phyloP scores from a whole-genome alignment of 2,329 filamentous ascomycete genomes.

The Colletotrichum orchidophilum region DNA sequence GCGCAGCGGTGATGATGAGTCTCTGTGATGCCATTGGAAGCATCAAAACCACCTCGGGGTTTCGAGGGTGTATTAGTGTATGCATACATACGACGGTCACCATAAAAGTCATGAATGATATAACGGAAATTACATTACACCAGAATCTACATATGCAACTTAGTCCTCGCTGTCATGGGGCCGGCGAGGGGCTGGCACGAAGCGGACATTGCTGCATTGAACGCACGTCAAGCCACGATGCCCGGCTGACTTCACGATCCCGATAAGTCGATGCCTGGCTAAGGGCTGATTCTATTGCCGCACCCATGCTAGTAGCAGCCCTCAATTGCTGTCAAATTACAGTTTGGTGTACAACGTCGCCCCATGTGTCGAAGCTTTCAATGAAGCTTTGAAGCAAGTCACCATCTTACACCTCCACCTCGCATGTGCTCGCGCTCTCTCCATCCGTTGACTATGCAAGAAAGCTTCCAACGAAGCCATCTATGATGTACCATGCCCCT shows the following conservation, averaged over 20 bases:
- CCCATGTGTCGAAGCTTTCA: not conserved
- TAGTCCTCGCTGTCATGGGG: not conserved
- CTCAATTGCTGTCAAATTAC: not conserved
- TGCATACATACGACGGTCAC: constrained; percentile 28
- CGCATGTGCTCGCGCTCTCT: not conserved
- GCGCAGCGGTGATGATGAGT: constrained; percentile 16
- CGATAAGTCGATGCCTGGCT: too few species aligned
- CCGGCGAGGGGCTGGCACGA: not conserved
- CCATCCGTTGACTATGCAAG: not conserved
- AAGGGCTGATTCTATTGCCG: too few species aligned
- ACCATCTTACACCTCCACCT: not conserved
- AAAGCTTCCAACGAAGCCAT: not conserved
- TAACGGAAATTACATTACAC: constrained; percentile 22
- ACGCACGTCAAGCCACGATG: not conserved
- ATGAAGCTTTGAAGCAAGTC: not conserved
- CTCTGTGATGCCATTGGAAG: constrained; percentile 21
- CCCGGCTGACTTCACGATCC: too few species aligned
- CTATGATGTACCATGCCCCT: not conserved
- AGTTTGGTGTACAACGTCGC: not conserved
- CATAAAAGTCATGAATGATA: constrained; percentile 34
- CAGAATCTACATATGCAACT: not conserved
- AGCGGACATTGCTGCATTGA: too few species aligned
- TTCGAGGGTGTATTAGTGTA: constrained; percentile 32
- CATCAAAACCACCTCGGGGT: constrained; percentile 29
- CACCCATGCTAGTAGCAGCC: too few species aligned